phyloP scores from a whole-genome alignment of 768 basidiomycete genomes.

The Pleurotus tuber-regium region DNA sequence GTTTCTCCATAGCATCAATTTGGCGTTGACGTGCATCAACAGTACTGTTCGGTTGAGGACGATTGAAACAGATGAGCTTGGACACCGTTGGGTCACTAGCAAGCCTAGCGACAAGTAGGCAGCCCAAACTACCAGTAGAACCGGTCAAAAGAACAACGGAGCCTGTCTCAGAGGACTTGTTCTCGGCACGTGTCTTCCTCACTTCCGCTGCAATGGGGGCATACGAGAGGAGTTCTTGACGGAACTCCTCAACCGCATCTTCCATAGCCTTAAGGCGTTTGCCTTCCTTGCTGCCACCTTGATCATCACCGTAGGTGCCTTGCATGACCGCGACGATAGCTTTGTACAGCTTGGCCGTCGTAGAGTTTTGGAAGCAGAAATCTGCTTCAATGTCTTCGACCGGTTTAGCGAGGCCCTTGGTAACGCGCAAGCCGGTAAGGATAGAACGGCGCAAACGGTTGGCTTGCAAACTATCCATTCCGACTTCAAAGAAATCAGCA shows the following conservation, averaged over 20 bases:
- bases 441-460: constrained; percentile 30
- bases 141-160: constrained; percentile 33
- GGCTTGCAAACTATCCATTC: constrained; percentile 40
- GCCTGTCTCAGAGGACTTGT: constrained; percentile 9
- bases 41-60: constrained; percentile 15
- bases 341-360: constrained; percentile 22
- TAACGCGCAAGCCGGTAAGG: constrained; percentile 22
- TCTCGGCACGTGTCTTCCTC: background rate
- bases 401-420: constrained; percentile 17
- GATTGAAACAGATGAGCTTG: constrained; percentile 30
- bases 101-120: constrained; percentile 28
- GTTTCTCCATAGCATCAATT: constrained; percentile 26
- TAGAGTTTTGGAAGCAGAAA: constrained; percentile 30
- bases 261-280: constrained; percentile 24
- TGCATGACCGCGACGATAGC: constrained; percentile 20
- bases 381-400: constrained; percentile 22
- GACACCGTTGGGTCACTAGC: constrained; percentile 22
- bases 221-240: constrained; percentile 13
- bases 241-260: constrained; percentile 27
- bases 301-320: constrained; percentile 10
- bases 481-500: constrained; percentile 36
- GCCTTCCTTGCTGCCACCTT: constrained; percentile 11
- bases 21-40: constrained; percentile 23
- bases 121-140: constrained; percentile 36
- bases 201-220: constrained; percentile 6